These are phyloP conservation scores for Hamigera avellanea DNA, from an alignment of 495 filamentous ascomycete genomes.

Conservation along the genomic window DNA sequence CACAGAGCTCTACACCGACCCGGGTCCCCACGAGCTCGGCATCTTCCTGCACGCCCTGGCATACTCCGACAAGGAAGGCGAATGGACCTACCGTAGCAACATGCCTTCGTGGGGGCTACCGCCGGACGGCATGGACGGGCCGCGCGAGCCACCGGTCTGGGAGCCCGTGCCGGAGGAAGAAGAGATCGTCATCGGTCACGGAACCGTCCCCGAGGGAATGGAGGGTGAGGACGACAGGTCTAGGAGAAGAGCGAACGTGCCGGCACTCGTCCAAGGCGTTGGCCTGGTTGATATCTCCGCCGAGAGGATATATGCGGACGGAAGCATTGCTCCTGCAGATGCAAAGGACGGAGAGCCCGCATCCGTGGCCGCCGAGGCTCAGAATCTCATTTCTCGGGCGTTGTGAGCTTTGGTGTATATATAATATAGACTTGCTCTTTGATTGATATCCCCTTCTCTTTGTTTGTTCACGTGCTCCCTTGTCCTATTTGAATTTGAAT, in stretches of 20 bases:
- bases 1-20: conserved; percentile 86
- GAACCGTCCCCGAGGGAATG: conserved; percentile 18
- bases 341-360: too few species aligned
- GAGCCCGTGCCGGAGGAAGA: conserved; percentile 19
- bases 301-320: conserved; percentile 3
- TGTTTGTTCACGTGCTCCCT: too few species aligned
- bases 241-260: conserved; percentile 1
- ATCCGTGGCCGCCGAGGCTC: too few species aligned
- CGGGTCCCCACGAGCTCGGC: conserved; percentile 76
- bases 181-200: conserved; percentile 26
- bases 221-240: conserved; percentile 1
- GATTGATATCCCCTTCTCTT: too few species aligned
- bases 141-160: conserved; percentile 40
- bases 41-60: conserved; percentile 87
- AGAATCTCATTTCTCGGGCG: too few species aligned
- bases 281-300: conserved; percentile 8
- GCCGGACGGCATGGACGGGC: conserved; percentile 48
- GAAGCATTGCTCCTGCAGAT: not conserved
- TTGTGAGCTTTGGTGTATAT: too few species aligned
- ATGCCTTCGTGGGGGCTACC: conserved; percentile 82
- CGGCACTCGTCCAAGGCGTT: conserved; percentile 9
- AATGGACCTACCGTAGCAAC: conserved; percentile 77
- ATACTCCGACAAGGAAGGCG: conserved; percentile 69
- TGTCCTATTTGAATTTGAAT: too few species aligned
- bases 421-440: too few species aligned